Conservation (phyloP, 106 monocot genomes). For the Acorus gramineus region DNA sequence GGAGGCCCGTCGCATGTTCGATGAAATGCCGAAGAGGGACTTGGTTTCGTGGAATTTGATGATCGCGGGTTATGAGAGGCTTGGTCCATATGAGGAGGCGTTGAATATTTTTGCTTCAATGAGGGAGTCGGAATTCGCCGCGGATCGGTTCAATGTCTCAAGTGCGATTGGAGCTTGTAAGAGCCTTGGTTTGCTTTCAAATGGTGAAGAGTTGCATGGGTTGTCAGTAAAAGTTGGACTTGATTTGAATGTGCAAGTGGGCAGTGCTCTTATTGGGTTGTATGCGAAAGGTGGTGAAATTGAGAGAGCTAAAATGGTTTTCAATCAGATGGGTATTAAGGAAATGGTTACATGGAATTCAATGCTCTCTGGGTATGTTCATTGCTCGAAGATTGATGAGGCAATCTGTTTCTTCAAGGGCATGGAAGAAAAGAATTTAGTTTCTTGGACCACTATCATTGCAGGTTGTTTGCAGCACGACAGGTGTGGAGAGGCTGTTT, state of each 20-base stretch:
- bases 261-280: constrained; percentile 31
- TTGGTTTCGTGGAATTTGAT: constrained; percentile 35
- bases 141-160: constrained; percentile 31
- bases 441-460: constrained; percentile 38
- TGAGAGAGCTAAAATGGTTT: constrained; percentile 16
- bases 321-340: constrained; percentile 20
- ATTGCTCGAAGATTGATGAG: constrained; percentile 24
- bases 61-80: constrained; percentile 28
- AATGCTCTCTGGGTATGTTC: constrained; percentile 31
- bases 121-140: constrained; percentile 13
- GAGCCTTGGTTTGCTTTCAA: constrained; percentile 18
- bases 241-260: constrained; percentile 27
- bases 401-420: constrained; percentile 19
- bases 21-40: constrained; percentile 32
- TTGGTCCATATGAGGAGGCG: constrained; percentile 32
- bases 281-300: constrained; percentile 24
- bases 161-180: constrained; percentile 26
- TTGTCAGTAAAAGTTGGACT: constrained; percentile 23
- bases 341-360: constrained; percentile 37
- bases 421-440: constrained; percentile 27
- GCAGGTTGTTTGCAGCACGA: constrained; percentile 30
- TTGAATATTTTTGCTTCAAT: constrained; percentile 15
- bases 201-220: constrained; percentile 26
- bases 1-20: constrained; percentile 20
- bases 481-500: constrained; percentile 16